A percentile compares a stretch with the other conserved stretches of the same genome.
phyloP scores from a whole-genome alignment of 805 yeast genomes.

The Kodamaea nitidulidarum region DNA sequence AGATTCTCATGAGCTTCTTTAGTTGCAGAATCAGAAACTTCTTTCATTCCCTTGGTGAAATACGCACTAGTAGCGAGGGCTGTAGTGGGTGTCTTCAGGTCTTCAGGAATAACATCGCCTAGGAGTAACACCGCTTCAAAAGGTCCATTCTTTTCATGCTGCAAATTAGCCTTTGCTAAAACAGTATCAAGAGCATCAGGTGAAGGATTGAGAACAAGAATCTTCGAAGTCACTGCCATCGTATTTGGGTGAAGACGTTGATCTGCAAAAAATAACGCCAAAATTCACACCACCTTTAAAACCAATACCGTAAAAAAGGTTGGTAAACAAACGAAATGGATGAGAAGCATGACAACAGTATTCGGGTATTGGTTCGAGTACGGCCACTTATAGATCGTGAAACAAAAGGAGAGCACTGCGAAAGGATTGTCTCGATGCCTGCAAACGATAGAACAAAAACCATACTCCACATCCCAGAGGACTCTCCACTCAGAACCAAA shows the following conservation, averaged over 20 bases:
- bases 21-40: background rate
- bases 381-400: conserved; percentile 43
- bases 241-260: no score
- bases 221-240: conserved; percentile 18
- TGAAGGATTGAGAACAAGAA: conserved; percentile 20
- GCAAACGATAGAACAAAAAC: conserved; percentile 17
- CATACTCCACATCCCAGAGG: conserved; percentile 9
- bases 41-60: conserved; percentile 22
- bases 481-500: conserved; percentile 16
- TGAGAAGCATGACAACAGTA: conserved; percentile 19
- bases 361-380: conserved; percentile 50
- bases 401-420: conserved; percentile 7
- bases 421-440: conserved; percentile 31
- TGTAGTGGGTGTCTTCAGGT: conserved; percentile 13
- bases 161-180: conserved; percentile 41
- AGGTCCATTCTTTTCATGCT: conserved; percentile 61
- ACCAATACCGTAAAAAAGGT: background rate
- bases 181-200: conserved; percentile 35
- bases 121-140: conserved; percentile 53
- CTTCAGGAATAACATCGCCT: conserved; percentile 38
- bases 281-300: no score
- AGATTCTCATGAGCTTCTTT: background rate
- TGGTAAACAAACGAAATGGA: background rate
- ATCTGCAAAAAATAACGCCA: no score
- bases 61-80: conserved; percentile 21